A percentile compares a stretch with the other conserved stretches of the same genome.
Conservation (phyloP, 179 eudicot genomes). For the Amaranthus tricolor region DNA sequence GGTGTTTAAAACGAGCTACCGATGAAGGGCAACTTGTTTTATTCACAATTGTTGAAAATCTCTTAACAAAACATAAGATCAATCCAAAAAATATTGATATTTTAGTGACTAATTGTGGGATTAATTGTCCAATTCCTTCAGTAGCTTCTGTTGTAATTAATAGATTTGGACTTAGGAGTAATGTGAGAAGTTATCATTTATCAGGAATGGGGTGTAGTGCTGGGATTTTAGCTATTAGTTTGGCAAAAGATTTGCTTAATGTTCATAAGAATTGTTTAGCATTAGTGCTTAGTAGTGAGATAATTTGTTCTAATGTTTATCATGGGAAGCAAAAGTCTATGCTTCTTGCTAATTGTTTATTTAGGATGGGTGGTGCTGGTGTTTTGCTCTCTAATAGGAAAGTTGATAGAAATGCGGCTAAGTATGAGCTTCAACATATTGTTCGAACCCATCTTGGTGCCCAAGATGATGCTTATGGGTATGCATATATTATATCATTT, state of each 20-base stretch:
- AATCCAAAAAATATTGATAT: slow-evolving; percentile 44
- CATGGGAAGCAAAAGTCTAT: slow-evolving; percentile 41
- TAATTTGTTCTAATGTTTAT: slow-evolving; percentile 36
- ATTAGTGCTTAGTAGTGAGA: slow-evolving; percentile 42
- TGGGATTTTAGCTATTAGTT: slow-evolving; percentile 34
- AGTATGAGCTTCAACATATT: slow-evolving; percentile 44
- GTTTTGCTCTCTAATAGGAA: slow-evolving; percentile 42
- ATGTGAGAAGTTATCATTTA: slow-evolving; percentile 35
- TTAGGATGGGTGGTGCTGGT: slow-evolving; percentile 50
- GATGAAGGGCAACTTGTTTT: slow-evolving; percentile 37
- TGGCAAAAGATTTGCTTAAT: slow-evolving; percentile 45
- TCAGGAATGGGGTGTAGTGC: slow-evolving; percentile 55
- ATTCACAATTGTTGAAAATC: slow-evolving; percentile 33
- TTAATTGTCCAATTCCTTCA: slow-evolving; percentile 47
- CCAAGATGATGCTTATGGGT: slow-evolving; percentile 41
- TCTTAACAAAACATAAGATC: slow-evolving; percentile 34
- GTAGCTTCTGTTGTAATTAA: slow-evolving; percentile 42
- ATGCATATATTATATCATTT: background rate
- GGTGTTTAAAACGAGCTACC: slow-evolving; percentile 27
- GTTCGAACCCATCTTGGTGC: slow-evolving; percentile 54
- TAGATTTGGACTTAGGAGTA: slow-evolving; percentile 40
- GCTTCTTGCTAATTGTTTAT: slow-evolving; percentile 52
- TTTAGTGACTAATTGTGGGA: slow-evolving; percentile 43
- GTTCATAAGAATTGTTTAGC: slow-evolving; percentile 47
- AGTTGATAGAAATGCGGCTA: slow-evolving; percentile 31